phyloP scores from a whole-genome alignment of 345 rosid genomes.

The Linum usitatissimum region DNA sequence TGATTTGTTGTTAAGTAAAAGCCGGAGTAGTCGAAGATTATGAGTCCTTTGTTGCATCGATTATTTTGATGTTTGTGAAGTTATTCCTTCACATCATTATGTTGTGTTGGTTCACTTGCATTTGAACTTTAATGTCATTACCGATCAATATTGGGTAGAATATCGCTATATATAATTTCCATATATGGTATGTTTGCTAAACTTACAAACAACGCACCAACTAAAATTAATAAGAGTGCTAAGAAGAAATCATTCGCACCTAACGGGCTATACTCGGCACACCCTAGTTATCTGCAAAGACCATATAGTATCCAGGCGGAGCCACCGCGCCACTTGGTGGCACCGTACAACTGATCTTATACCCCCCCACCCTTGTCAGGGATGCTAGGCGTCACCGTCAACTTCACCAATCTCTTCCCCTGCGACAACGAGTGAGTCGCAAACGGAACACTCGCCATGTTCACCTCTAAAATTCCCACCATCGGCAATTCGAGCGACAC shows the following conservation, averaged over 20 bases:
- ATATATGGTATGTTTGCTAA: no score
- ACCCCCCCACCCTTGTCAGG: conserved; percentile 39
- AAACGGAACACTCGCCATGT: conserved; percentile 43
- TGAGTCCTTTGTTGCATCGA: no score
- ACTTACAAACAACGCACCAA: background rate
- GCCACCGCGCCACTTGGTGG: conserved; percentile 67
- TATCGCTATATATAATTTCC: no score
- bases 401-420: conserved; percentile 68
- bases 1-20: no score
- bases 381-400: conserved; percentile 44
- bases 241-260: conserved; percentile 49
- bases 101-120: no score
- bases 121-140: no score
- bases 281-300: conserved; percentile 68
- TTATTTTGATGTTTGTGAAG: no score
- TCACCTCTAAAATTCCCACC: conserved; percentile 46
- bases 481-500: conserved; percentile 59
- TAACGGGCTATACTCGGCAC: conserved; percentile 85
- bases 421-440: conserved; percentile 82
- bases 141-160: no score
- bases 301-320: conserved; percentile 91
- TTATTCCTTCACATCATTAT: no score
- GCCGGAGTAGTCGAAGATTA: no score
- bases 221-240: background rate
- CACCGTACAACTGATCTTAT: conserved; percentile 55